Percentiles rank a stretch among this genome's conserved stretches.
Conservation (phyloP, 192 early-diverging fungal genomes). For the Cladochytrium replicatum region DNA sequence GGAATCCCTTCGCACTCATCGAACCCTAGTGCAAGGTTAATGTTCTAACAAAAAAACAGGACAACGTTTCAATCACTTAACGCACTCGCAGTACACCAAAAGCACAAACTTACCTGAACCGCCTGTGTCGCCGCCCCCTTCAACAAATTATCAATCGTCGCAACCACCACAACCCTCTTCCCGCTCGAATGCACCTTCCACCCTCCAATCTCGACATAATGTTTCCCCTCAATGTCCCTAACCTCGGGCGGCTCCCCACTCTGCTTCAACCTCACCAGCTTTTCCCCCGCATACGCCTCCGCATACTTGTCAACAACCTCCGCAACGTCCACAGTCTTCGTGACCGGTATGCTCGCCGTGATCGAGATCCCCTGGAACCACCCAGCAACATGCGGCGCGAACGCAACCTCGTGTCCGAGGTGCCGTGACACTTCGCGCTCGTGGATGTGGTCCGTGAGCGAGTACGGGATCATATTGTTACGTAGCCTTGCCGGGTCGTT, state of each 20-base stretch:
- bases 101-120: conserved; percentile 50
- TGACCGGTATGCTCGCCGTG: conserved; percentile 80
- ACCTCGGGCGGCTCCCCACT: conserved; percentile 70
- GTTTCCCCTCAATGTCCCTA: conserved; percentile 77
- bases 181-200: conserved; percentile 67
- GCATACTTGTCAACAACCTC: conserved; percentile 64
- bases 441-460: conserved; percentile 91
- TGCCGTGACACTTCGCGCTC: conserved; percentile 85
- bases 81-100: not conserved
- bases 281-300: conserved; percentile 66
- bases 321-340: conserved; percentile 54
- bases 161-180: conserved; percentile 77
- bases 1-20: conserved; percentile 91
- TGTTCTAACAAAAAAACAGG: conserved; percentile 47
- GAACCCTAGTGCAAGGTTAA: conserved; percentile 85
- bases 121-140: conserved; percentile 99
- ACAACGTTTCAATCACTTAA: not conserved
- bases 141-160: conserved; percentile 92
- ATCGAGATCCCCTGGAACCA: conserved; percentile 92
- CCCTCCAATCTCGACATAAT: conserved; percentile 84
- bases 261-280: conserved; percentile 67
- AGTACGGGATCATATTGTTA: conserved; percentile 89
- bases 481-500: conserved; percentile 78
- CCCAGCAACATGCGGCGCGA: conserved; percentile 82
- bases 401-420: conserved; percentile 44